phyloP scores from a whole-genome alignment of 441 rosid species.

The Adansonia rubrostipa region DNA sequence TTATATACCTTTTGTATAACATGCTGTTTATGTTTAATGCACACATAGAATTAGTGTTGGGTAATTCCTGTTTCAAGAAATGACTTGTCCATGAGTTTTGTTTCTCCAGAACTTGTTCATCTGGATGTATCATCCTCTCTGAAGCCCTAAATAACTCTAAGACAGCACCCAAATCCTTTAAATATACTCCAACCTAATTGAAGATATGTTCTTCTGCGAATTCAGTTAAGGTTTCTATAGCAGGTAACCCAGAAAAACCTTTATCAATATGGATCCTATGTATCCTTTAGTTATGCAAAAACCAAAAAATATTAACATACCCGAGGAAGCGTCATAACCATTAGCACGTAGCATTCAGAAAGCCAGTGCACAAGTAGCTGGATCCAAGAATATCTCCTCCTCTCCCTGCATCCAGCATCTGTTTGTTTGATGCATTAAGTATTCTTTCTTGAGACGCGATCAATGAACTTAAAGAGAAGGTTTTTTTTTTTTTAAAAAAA shows the following conservation, averaged over 20 bases:
- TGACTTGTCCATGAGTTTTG: slow-evolving; percentile 56
- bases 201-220: slow-evolving; percentile 59
- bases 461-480: slow-evolving; percentile 1
- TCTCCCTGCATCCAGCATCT: slow-evolving; percentile 79
- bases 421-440: slow-evolving; percentile 35
- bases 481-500: neutral
- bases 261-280: neutral
- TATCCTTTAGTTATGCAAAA: slow-evolving; percentile 20
- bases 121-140: slow-evolving; percentile 52
- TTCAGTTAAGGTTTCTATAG: slow-evolving; percentile 55
- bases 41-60: slow-evolving; percentile 37
- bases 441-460: slow-evolving; percentile 15
- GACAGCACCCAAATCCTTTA: slow-evolving; percentile 50
- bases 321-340: slow-evolving; percentile 73
- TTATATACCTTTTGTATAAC: slow-evolving; percentile 53
- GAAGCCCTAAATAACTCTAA: slow-evolving; percentile 73
- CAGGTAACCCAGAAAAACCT: neutral
- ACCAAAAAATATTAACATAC: slow-evolving; percentile 39
- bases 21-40: slow-evolving; percentile 35
- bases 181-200: slow-evolving; percentile 57
- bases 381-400: slow-evolving; percentile 64
- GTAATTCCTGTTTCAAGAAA: slow-evolving; percentile 28
- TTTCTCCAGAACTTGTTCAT: slow-evolving; percentile 52
- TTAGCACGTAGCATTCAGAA: slow-evolving; percentile 57
- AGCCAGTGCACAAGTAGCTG: slow-evolving; percentile 55